A percentile compares a stretch with the other conserved stretches of the same genome.
Conservation (phyloP, 306 rosid species). For the Citrullus amarus region DNA sequence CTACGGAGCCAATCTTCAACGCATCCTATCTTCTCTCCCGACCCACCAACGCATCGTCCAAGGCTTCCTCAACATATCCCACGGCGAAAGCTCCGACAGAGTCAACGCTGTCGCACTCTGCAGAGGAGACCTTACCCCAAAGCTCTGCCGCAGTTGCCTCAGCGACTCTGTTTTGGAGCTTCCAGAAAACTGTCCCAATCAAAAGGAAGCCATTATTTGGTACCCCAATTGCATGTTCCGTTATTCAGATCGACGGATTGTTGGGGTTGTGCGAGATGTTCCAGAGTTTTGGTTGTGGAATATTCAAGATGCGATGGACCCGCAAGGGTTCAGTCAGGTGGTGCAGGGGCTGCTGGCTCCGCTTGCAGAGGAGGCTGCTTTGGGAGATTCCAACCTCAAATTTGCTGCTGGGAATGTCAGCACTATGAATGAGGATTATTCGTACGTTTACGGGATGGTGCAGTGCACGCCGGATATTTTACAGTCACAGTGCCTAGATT, state of each 20-base stretch:
- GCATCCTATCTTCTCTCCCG: conserved; percentile 30
- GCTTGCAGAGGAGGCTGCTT: background rate
- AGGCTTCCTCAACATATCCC: conserved; percentile 29
- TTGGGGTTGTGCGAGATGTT: background rate
- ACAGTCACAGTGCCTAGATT: background rate
- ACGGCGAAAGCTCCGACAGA: conserved; percentile 13
- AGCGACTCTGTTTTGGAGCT: conserved; percentile 18
- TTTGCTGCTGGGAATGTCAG: background rate
- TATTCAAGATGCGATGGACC: background rate
- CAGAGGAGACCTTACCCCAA: conserved; percentile 29
- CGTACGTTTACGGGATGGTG: background rate
- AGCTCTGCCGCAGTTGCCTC: conserved; percentile 32
- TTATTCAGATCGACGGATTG: conserved; percentile 26
- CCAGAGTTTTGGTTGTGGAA: background rate
- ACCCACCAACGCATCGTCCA: background rate
- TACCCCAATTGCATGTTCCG: conserved; percentile 25
- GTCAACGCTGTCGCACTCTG: conserved; percentile 28
- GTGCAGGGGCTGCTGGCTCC: background rate
- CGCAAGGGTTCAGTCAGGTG: background rate
- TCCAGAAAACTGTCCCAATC: conserved; percentile 22
- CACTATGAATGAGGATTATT: background rate
- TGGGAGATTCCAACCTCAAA: background rate
- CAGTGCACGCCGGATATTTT: conserved; percentile 11
- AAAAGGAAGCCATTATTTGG: conserved; percentile 32
- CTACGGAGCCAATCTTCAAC: conserved; percentile 31